Evolutionary conservation across 768 basidiomycete genomes (phyloP), one percentile per base, ranked within the genome.

Genomic region (Agrocybe praecox): DNA sequence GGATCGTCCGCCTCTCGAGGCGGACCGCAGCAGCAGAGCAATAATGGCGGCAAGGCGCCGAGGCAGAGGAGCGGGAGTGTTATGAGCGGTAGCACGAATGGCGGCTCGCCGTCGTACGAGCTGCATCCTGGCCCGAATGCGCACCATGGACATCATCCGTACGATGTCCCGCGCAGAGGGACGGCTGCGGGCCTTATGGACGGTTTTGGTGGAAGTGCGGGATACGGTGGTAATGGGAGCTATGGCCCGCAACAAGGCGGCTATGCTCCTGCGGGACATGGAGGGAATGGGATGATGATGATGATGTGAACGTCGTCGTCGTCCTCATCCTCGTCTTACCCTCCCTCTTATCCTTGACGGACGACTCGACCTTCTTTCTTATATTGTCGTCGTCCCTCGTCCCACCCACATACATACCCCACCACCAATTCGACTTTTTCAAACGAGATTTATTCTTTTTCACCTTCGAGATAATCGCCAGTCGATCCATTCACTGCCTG

Each of bases 21-120:
- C 14, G 9, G 46, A 47, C 15, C 21, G 32, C 22, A n/a, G 17
- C 32, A 24, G 21, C 53, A 42, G 21, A 18, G 40, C 18, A 32
- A 34, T 46, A 15, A 40, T 40, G 36, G 19, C 9, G 24, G 23
- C 11, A 49, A 32, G 45, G 18, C 12, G 51, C 29, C 10, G 6
- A 29, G 48, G 8, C 57, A 33, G 52, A 58, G 54, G 51, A 61
- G 59, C 47, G 45, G 56, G 53, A 61, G 59, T 50, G 34, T 46
- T 18, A 21, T 46, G 46, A 55, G 55, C 46, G 22, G 29, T 24
- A 19, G 57, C 15, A 45, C 23, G 58, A 17, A 24, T 12, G 49
- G 58, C 17, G 59, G 51, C 43, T 62, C 58, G n/a, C 55, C 59
- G 17, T 47, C 56, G 18, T 66, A 64, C 42, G 65, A 66, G 49